These are phyloP conservation scores for Macrolepiota albuminosa DNA, from an alignment of 768 basidiomycete genomes.

Conservation along the genomic window DNA sequence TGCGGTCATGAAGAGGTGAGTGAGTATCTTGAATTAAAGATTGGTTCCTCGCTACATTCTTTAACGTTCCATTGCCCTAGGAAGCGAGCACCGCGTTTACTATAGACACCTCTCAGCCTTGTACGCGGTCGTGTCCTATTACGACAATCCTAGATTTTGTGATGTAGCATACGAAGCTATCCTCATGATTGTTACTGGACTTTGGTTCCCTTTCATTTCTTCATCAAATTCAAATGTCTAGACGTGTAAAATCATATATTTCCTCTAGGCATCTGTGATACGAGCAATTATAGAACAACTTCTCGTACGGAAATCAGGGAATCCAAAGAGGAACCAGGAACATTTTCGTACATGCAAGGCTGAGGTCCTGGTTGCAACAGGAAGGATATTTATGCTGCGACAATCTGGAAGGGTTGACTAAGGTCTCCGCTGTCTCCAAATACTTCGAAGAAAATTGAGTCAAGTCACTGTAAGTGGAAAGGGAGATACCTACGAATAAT, in stretches of 20 bases:
- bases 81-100: neutral
- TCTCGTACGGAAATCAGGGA: neutral
- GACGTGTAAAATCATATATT: neutral
- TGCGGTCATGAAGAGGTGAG: neutral
- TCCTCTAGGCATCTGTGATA: neutral
- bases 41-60: neutral
- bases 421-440: conserved; percentile 47
- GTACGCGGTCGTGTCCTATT: neutral
- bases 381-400: neutral
- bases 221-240: neutral
- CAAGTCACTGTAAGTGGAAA: neutral
- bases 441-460: conserved; percentile 13
- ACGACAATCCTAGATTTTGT: neutral
- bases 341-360: neutral
- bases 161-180: neutral
- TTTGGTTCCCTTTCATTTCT: neutral
- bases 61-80: neutral
- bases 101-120: neutral
- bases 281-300: neutral
- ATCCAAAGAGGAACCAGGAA: neutral
- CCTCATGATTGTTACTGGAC: neutral
- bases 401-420: conserved; percentile 36
- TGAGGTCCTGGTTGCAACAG: neutral
- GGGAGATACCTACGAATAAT: neutral
- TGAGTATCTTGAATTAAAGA: neutral